Conservation (phyloP, 2,329 filamentous ascomycete genomes). For the Raffaelea albimanens region DNA sequence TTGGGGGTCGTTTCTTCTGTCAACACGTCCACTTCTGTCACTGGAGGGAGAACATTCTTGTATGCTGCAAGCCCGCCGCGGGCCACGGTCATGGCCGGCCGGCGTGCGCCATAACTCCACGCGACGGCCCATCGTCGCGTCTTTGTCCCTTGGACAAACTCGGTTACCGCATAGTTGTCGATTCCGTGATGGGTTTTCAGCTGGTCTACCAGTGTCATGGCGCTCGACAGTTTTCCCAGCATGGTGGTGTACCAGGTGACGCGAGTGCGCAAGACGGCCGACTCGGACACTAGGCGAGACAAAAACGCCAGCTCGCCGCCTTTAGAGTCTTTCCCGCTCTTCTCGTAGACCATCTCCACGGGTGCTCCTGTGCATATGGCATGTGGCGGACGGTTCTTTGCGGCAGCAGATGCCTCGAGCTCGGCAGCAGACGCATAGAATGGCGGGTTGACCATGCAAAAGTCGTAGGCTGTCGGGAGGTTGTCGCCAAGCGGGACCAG, state of each 20-base stretch:
- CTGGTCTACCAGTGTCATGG: slow-evolving; percentile 50
- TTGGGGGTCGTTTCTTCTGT: slow-evolving; percentile 17
- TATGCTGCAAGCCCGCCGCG: slow-evolving; percentile 29
- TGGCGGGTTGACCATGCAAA: slow-evolving; percentile 89
- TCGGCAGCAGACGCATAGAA: slow-evolving; percentile 76
- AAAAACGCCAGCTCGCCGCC: slow-evolving; percentile 82
- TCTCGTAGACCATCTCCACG: slow-evolving; percentile 85
- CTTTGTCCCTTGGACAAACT: slow-evolving; percentile 66
- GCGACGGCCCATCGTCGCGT: slow-evolving; percentile 81
- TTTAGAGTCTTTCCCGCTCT: no score
- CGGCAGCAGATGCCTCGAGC: slow-evolving; percentile 52
- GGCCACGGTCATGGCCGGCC: slow-evolving; percentile 45
- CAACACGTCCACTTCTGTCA: slow-evolving; percentile 32
- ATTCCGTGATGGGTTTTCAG: slow-evolving; percentile 44
- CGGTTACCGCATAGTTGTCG: slow-evolving; percentile 72
- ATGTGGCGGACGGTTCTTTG: slow-evolving; percentile 59
- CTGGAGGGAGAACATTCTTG: slow-evolving; percentile 33
- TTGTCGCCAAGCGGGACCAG: slow-evolving; percentile 57
- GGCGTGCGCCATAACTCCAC: slow-evolving; percentile 68
- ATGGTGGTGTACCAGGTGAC: slow-evolving; percentile 96
- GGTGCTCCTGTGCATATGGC: slow-evolving; percentile 68
- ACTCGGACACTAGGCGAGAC: no score
- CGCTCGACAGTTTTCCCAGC: slow-evolving; percentile 70
- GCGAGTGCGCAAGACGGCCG: no score
- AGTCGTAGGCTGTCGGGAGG: slow-evolving; percentile 61